phyloP scores from a whole-genome alignment of 208 protist species.

The Vickermania ingenoplastis region DNA sequence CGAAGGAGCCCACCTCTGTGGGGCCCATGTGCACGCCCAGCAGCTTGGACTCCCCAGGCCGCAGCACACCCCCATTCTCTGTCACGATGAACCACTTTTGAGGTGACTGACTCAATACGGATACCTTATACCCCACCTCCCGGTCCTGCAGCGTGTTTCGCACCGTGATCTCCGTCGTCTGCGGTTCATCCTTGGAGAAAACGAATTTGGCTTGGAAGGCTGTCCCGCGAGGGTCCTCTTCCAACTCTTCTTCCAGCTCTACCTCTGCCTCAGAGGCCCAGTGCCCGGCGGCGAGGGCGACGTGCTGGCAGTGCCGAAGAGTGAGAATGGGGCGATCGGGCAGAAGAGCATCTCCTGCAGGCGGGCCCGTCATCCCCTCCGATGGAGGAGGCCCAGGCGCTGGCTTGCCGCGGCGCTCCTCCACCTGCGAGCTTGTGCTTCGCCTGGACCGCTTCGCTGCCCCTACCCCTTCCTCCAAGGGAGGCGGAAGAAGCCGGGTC shows the following conservation, averaged over 20 bases:
- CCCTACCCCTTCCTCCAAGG: background rate
- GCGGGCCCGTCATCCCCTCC: background rate
- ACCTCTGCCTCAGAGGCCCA: too few relatives aligned
- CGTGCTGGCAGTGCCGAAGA: constrained; percentile 20
- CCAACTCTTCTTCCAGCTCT: too few relatives aligned
- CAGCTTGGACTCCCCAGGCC: constrained; percentile 51
- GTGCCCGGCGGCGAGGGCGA: constrained; percentile 55
- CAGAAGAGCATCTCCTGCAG: background rate
- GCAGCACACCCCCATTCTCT: constrained; percentile 25
- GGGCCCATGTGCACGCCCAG: constrained; percentile 64
- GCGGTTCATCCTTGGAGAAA: constrained; percentile 53
- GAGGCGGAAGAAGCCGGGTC: background rate
- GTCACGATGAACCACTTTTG: constrained; percentile 69
- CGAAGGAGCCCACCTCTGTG: constrained; percentile 71
- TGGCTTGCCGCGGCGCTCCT: too few relatives aligned
- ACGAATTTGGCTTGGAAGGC: constrained; percentile 59
- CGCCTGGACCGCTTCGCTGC: constrained; percentile 1
- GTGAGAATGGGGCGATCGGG: constrained; percentile 5
- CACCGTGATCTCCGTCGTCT: constrained; percentile 54
- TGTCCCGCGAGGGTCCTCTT: too few relatives aligned
- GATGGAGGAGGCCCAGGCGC: too few relatives aligned
- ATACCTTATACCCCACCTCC: constrained; percentile 52
- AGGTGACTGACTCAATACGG: constrained; percentile 69
- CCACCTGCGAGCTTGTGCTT: too few relatives aligned
- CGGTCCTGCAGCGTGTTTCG: constrained; percentile 41